These are phyloP conservation scores for Ophiostoma piceae DNA, from an alignment of 2,329 filamentous ascomycete species.

Conservation along the genomic window DNA sequence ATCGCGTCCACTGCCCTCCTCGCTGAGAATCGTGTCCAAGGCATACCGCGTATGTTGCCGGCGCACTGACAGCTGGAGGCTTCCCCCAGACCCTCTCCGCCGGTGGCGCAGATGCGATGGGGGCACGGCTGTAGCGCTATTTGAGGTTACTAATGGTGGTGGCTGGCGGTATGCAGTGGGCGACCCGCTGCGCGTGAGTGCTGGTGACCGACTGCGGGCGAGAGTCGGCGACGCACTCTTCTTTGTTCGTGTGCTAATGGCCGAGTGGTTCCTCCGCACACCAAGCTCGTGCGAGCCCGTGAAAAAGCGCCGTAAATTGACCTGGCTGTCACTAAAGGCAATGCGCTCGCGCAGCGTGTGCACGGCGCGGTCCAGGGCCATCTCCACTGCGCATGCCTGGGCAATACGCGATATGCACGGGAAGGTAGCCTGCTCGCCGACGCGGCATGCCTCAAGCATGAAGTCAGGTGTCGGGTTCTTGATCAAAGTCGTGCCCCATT, in stretches of 20 bases:
- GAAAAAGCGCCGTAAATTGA: constrained; percentile 49
- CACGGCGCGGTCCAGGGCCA: constrained; percentile 73
- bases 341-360: constrained; percentile 62
- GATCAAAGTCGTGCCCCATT: constrained; percentile 57
- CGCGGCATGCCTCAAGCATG: constrained; percentile 71
- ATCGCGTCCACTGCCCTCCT: constrained; percentile 29
- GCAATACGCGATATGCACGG: constrained; percentile 79
- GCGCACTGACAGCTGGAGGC: constrained; percentile 39
- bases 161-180: constrained; percentile 20
- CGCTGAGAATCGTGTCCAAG: constrained; percentile 38
- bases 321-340: constrained; percentile 62
- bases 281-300: constrained; percentile 34
- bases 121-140: constrained; percentile 19
- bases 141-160: constrained; percentile 16
- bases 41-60: constrained; percentile 31
- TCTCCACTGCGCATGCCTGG: constrained; percentile 82
- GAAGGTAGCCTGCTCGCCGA: constrained; percentile 85
- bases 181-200: constrained; percentile 13
- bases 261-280: constrained; percentile 23
- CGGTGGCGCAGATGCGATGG: constrained; percentile 15
- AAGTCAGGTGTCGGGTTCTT: constrained; percentile 82
- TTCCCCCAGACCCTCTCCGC: constrained; percentile 48
- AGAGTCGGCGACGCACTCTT: neutral
- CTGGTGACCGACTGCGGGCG: constrained; percentile 11
- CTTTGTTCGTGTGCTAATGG: neutral